phyloP scores from a whole-genome alignment of 345 rosid genomes.

The Capsella bursapastoris region DNA sequence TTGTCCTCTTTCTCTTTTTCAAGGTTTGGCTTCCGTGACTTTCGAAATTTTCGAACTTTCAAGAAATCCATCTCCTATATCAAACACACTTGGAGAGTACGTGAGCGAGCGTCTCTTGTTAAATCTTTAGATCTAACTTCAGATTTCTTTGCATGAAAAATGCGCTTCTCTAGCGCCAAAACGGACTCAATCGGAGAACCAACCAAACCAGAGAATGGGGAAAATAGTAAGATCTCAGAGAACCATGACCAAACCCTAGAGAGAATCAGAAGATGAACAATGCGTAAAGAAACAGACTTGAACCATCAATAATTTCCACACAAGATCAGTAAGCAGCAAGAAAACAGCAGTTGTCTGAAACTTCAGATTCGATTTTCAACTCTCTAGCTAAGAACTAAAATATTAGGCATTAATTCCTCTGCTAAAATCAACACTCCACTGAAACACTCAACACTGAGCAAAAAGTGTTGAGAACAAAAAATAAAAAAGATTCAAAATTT shows the following conservation, averaged over 20 bases:
- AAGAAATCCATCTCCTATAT: constrained; percentile 68
- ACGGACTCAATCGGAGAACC: constrained; percentile 6
- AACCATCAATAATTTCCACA: background rate
- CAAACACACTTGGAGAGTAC: constrained; percentile 21
- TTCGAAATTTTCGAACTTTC: constrained; percentile 70
- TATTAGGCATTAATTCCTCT: background rate
- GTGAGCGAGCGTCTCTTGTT: background rate
- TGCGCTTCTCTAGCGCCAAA: constrained; percentile 2
- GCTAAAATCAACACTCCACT: constrained; percentile 27
- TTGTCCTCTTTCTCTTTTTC: constrained; percentile 62
- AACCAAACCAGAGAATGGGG: constrained; percentile 25
- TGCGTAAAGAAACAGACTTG: constrained; percentile 11
- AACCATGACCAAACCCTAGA: constrained; percentile 30
- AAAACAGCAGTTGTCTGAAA: background rate
- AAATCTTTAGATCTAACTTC: constrained; percentile 32
- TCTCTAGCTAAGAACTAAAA: constrained; percentile 1
- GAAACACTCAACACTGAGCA: constrained; percentile 35
- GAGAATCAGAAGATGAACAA: background rate
- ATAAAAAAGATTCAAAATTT: constrained; percentile 13
- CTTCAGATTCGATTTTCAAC: constrained; percentile 20
- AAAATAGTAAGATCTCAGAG: constrained; percentile 36
- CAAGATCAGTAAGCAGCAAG: constrained; percentile 22
- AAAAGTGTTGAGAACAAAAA: background rate
- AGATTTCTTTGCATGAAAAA: constrained; percentile 36
- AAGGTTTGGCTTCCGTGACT: constrained; percentile 51